A percentile compares a stretch with the other conserved stretches of the same genome.
Conservation (phyloP, 352 stramenopile genomes). For the Globisporangium megalacanthum region DNA sequence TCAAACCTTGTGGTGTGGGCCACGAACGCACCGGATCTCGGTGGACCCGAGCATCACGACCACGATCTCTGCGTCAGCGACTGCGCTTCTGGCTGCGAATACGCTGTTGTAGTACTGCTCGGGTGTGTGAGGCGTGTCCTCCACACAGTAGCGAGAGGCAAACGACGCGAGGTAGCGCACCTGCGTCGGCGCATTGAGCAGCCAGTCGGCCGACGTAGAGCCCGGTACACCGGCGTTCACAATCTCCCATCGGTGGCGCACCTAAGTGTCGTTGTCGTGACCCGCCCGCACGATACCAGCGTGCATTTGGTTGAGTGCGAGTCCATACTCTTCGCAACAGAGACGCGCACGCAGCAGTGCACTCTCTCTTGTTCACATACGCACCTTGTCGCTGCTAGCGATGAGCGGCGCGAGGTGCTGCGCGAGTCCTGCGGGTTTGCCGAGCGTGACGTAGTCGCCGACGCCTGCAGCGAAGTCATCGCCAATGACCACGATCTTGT, state of each 20-base stretch:
- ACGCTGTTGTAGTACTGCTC: constrained; percentile 60
- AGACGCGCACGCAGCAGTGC: not conserved
- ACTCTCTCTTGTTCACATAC: not conserved
- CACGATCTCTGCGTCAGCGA: constrained; percentile 66
- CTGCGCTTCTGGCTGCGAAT: constrained; percentile 44
- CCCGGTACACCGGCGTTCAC: constrained; percentile 69
- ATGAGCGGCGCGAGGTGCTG: constrained; percentile 51
- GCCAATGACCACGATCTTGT: constrained; percentile 81
- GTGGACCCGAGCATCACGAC: constrained; percentile 72
- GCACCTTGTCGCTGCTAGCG: constrained; percentile 51
- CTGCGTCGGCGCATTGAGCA: constrained; percentile 53
- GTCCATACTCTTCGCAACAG: not conserved
- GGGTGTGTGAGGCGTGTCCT: not conserved
- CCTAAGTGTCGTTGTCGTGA: constrained; percentile 18
- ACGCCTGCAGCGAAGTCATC: constrained; percentile 80
- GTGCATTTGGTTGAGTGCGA: too few species aligned
- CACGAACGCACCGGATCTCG: constrained; percentile 37
- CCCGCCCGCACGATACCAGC: not conserved
- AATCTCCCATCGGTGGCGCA: constrained; percentile 77
- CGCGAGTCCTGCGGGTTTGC: constrained; percentile 37
- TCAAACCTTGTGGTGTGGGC: constrained; percentile 14
- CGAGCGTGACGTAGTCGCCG: constrained; percentile 71
- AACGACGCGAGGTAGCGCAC: constrained; percentile 16
- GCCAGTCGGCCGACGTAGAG: constrained; percentile 59
- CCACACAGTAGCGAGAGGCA: too few species aligned